Evolutionary conservation across 345 rosid genomes (phyloP), one percentile per base, ranked within the genome.

Genomic region (Trapa incisa): DNA sequence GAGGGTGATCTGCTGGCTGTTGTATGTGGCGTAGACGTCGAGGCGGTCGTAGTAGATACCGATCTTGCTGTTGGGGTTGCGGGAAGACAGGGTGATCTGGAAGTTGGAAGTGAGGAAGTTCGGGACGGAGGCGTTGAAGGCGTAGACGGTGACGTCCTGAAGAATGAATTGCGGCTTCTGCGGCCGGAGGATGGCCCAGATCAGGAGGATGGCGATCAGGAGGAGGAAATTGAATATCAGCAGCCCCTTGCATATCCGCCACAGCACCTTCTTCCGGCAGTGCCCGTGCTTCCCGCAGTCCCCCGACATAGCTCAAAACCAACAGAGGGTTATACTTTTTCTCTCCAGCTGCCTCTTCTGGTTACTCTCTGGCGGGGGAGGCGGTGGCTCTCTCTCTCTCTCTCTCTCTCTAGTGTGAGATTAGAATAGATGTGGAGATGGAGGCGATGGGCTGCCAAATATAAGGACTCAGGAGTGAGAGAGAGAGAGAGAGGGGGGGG

Each of bases 181-280:
- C 0, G 99, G 99, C 22, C 82, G 91, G 73, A 91, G 95, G 67
- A 91, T 80, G 70, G 96, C 96, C 96, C 96, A 95, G 10, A 85
- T 63, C 9, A 95, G 72, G 70, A 95, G 87, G 75, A 95, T 74
- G 2, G 79, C 77, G 70, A 89, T 32, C 1, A 89, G 80, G 64
- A 70, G 76, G 12, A 89, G 36, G 76, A 89, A 75, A 74, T 75
- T 54, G 85, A 86, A 75, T 75, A 87, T 32, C 36, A 85, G 68
- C 67, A 95, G 78, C 0, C 83, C 77, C 63, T 69, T 67, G 69
- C 77, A 45, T 70, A 86, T 71, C 13, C 61, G 70, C 0, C 81
- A 78, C 80, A 74, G 17, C 16, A 72, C 12, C 65, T 14, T 71
- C 63, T 70, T 79, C 63, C 79, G 70, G 47, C 50, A 60, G 64